Evolutionary conservation across 257 asterid species (phyloP), one percentile per base, ranked within the genome.

Genomic region (Mitragyna speciosa): DNA sequence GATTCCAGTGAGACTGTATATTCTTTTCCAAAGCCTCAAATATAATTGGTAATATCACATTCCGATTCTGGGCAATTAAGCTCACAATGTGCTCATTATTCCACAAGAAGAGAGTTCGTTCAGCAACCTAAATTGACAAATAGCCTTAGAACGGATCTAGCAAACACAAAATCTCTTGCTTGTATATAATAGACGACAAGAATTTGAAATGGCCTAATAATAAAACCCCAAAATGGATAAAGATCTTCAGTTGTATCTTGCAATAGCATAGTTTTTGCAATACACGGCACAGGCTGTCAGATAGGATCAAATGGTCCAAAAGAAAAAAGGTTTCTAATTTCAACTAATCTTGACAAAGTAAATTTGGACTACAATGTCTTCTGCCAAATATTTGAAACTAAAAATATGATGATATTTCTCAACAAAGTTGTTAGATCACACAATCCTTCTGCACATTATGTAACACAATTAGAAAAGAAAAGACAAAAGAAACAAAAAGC

Each of bases 41-140:
- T 75, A 94, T 84, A 65, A 92, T 89, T 73, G 98, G 98, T 73
- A 94, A 82, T 19, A 91, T 83, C 17, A 90, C 90, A 36, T 78
- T 86, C 58, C 93, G 86, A 36, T 92, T 92, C 81, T 89, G 93
- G 71, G 95, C 85, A n/a, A 91, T 92, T 84, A 94, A 88, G 73
- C 86, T 79, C 75, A 89, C 89, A 3, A 90, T 81, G 59, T 90
- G 97, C 59, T 88, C 96, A 30, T 89, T 94, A 65, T 92, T 92
- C 97, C 98, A 94, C 84, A 94, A 82, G 71, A 90, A 83, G 56
- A 90, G 89, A 48, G 98, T 92, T 75, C 97, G 90, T 64, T 92
- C 97, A 2, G 98, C 94, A 61, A 94, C 97, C 98, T 94, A 91
- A 81, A 86, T 79, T 59, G 72, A 51, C 51, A 36, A 81, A 67